A percentile compares a stretch with the other conserved stretches of the same genome.
Conservation (phyloP, 352 stramenopile genomes). For the Phytophthora hybrid region DNA sequence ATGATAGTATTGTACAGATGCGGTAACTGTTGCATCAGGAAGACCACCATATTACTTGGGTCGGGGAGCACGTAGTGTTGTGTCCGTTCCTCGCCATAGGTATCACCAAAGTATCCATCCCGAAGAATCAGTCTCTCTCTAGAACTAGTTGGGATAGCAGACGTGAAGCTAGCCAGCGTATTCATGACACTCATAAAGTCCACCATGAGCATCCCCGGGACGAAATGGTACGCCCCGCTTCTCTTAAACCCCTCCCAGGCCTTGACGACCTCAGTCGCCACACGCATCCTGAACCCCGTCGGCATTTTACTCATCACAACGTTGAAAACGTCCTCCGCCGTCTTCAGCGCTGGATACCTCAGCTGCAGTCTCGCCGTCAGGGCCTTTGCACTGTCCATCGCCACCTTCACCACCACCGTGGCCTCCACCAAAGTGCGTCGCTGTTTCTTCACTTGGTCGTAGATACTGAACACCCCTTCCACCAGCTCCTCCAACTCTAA, state of each 20-base stretch:
- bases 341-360: constrained; percentile 30
- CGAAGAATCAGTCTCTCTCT: constrained; percentile 11
- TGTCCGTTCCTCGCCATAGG: constrained; percentile 31
- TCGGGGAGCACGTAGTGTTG: constrained; percentile 34
- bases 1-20: constrained; percentile 36
- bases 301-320: constrained; percentile 13
- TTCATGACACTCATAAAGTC: constrained; percentile 27
- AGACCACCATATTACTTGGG: constrained; percentile 22
- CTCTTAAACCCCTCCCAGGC: constrained; percentile 21
- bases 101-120: constrained; percentile 31
- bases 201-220: constrained; percentile 31
- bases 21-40: constrained; percentile 37
- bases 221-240: constrained; percentile 27
- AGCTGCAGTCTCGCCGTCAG: constrained; percentile 39
- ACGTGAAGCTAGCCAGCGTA: constrained; percentile 31
- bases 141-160: constrained; percentile 13
- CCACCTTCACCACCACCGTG: constrained; percentile 40
- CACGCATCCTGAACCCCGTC: neutral
- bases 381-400: constrained; percentile 26
- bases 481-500: constrained; percentile 40
- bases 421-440: constrained; percentile 49
- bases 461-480: constrained; percentile 36
- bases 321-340: constrained; percentile 29
- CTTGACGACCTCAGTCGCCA: neutral
- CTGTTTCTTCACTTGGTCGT: constrained; percentile 44